Evolutionary conservation across 1,284 basidiomycete species (phyloP).

Genomic region (Leccinum solheimii): DNA sequence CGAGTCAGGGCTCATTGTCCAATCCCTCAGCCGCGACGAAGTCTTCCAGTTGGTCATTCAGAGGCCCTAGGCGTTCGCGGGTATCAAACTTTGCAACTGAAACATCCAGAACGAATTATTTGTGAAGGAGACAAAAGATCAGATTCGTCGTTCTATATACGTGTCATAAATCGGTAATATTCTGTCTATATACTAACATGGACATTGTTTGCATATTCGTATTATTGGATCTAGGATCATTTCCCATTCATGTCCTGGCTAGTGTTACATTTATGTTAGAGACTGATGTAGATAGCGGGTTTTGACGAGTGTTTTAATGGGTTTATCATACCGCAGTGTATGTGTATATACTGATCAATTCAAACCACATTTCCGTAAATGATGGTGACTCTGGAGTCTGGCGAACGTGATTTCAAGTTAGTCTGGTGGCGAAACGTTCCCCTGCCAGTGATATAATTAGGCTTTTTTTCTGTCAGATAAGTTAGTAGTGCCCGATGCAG

Average conservation of each 20-base stretch:
- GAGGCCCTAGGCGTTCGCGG: background rate
- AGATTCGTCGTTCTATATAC: background rate
- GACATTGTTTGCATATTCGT: background rate
- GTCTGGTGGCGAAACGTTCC: too few species aligned
- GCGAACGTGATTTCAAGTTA: too few species aligned
- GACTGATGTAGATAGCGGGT: background rate
- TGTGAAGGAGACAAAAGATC: background rate
- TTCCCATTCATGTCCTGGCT: background rate
- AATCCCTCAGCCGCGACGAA: background rate
- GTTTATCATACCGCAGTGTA: too few species aligned
- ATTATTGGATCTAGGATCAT: background rate
- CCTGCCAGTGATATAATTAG: too few species aligned
- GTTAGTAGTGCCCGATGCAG: background rate
- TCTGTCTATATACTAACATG: background rate
- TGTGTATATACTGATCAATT: too few species aligned
- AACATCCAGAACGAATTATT: background rate
- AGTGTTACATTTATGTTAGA: background rate
- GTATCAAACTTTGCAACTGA: background rate
- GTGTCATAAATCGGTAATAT: background rate
- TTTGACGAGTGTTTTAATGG: background rate
- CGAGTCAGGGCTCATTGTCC: background rate
- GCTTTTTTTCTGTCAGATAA: background rate
- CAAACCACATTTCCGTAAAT: too few species aligned
- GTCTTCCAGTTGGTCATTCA: conserved; percentile 6
- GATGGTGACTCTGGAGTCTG: too few species aligned